A percentile compares a stretch with the other conserved stretches of the same genome.
phyloP scores from a whole-genome alignment of 331 rosid species.

The Acacia concinna region DNA sequence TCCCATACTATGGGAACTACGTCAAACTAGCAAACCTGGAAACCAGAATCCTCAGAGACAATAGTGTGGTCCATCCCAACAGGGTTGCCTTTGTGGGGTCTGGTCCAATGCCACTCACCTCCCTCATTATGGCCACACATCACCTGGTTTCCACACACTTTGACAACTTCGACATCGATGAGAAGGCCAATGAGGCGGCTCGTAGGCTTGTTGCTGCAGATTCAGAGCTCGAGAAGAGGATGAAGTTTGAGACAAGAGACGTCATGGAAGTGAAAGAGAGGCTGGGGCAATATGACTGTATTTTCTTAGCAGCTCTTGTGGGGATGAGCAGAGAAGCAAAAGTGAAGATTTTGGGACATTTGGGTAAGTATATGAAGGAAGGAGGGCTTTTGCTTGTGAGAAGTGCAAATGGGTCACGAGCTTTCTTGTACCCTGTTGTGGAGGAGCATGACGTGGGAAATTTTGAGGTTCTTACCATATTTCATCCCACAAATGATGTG shows the following conservation, averaged over 20 bases:
- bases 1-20: slow-evolving; percentile 71
- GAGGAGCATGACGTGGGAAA: slow-evolving; percentile 49
- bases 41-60: slow-evolving; percentile 44
- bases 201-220: slow-evolving; percentile 48
- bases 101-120: slow-evolving; percentile 78
- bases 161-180: slow-evolving; percentile 66
- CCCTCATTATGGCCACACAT: slow-evolving; percentile 62
- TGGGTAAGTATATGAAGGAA: slow-evolving; percentile 62
- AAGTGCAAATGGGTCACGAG: slow-evolving; percentile 76
- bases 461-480: slow-evolving; percentile 58
- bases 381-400: slow-evolving; percentile 63
- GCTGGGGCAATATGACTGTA: slow-evolving; percentile 64
- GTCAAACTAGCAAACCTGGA: slow-evolving; percentile 62
- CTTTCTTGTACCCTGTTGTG: slow-evolving; percentile 70
- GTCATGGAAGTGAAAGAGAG: slow-evolving; percentile 37
- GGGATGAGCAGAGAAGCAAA: slow-evolving; percentile 59
- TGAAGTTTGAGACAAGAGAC: slow-evolving; percentile 59
- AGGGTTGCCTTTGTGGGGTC: slow-evolving; percentile 75
- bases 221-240: slow-evolving; percentile 57
- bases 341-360: slow-evolving; percentile 51
- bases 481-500: slow-evolving; percentile 69
- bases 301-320: slow-evolving; percentile 77
- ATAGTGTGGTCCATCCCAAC: slow-evolving; percentile 45
- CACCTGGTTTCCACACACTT: slow-evolving; percentile 65
- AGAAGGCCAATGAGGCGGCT: slow-evolving; percentile 61